Base-by-base conservation (phyloP, 2,329 filamentous ascomycete species). In the Emericellopsis cladophorae region DNA sequence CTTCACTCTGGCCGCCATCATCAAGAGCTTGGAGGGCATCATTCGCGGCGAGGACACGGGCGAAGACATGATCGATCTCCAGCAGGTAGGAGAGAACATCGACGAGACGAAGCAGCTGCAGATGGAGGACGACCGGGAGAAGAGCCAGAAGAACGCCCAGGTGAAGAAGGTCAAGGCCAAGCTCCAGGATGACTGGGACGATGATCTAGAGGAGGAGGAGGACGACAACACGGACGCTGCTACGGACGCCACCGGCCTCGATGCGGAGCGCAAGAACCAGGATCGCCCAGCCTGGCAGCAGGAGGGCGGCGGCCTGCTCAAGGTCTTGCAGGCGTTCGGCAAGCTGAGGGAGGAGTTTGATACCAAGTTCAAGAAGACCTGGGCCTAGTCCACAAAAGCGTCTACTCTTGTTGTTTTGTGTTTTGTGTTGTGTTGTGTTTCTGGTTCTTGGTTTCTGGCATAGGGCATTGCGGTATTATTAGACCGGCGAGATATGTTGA, bases 1-100 rank as follows among this genome's bases (percentile, higher is more conserved):
- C 0, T 53, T 74, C 16, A 55, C 81, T 0, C 64, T 85, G 1
- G 80, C 81, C 1, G 85, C 85, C 9, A 84, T 92, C 47, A 72
- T 84, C 29, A 79, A 79, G 0, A 77, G 72, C 37, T 55, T 84
- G 2, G 66, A 66, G 6, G 72, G 72, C 45, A 73, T 79, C 49
- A 58, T 72, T 7, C 68, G 74, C 37, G 37, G 64, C 35, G 50
- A 48, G 21, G 42, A 44, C 1, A 45, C 51, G 11, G 51, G 48
- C 14, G 46, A 53, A 2, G 42, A 49, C 2, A 51, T 72, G 10
- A 62, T 66, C 47, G 70, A 70, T 33, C 59, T 66, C 36, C 65
- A 70, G 6, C 51, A 53, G 35, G 44, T 36, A 36, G 65, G 64
- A 5, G 64, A 66, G 37, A 63, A 64, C 3, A 11, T 22, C 8